These are phyloP conservation scores for Fusarium equiseti DNA, from an alignment of 2,329 filamentous ascomycete species.

Conservation along the genomic window DNA sequence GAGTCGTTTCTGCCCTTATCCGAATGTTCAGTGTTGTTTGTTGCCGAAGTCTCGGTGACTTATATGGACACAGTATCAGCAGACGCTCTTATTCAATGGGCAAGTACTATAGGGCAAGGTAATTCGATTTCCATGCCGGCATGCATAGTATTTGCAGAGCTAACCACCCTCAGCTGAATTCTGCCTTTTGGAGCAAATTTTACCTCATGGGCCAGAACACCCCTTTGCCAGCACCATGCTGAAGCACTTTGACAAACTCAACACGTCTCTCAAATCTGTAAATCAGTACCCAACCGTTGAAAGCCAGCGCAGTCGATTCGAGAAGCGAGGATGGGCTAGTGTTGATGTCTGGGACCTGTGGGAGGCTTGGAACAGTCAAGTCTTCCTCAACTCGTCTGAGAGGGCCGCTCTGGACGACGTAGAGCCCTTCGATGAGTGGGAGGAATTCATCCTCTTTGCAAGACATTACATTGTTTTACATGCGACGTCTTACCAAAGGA, in stretches of 20 bases:
- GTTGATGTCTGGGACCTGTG: slow-evolving; percentile 78
- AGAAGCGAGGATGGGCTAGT: slow-evolving; percentile 73
- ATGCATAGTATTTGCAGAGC: not conserved
- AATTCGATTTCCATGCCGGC: slow-evolving; percentile 44
- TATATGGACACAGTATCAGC: slow-evolving; percentile 84
- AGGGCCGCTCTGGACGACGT: slow-evolving; percentile 73
- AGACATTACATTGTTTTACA: slow-evolving; percentile 86
- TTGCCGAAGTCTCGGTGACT: slow-evolving; percentile 90
- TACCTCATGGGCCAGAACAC: slow-evolving; percentile 81
- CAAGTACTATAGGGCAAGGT: slow-evolving; percentile 77
- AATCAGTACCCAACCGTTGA: slow-evolving; percentile 73
- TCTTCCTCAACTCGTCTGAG: slow-evolving; percentile 72
- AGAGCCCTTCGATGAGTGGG: slow-evolving; percentile 96
- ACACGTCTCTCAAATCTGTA: slow-evolving; percentile 81
- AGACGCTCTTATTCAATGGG: slow-evolving; percentile 82
- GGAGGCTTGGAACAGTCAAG: slow-evolving; percentile 81
- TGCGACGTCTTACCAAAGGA: slow-evolving; percentile 56
- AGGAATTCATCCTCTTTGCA: slow-evolving; percentile 88
- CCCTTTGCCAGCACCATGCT: slow-evolving; percentile 92
- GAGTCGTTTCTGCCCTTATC: slow-evolving; percentile 68
- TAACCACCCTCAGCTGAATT: slow-evolving; percentile 69
- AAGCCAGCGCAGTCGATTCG: slow-evolving; percentile 78
- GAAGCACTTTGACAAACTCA: slow-evolving; percentile 82
- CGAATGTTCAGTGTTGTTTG: slow-evolving; percentile 76
- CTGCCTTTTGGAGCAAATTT: slow-evolving; percentile 86